These are phyloP conservation scores for Wickerhamiella vanderwaltii DNA, from an alignment of 805 yeast genomes.

Conservation along the genomic window DNA sequence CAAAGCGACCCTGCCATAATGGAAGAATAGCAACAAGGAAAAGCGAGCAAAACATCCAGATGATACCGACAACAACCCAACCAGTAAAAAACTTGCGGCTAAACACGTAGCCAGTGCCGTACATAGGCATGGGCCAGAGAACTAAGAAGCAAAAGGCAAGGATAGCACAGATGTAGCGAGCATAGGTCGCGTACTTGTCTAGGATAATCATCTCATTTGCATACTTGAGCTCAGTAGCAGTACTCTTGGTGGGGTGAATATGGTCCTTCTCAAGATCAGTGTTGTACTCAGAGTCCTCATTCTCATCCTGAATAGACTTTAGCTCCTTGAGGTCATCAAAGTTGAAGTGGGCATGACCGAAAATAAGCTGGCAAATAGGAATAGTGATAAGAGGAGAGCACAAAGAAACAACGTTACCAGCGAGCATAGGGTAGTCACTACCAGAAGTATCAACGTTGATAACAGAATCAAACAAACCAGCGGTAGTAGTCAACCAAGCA, in stretches of 20 bases:
- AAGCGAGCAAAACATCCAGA: constrained; percentile 52
- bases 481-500: constrained; percentile 43
- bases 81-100: constrained; percentile 72
- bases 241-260: background rate
- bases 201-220: constrained; percentile 41
- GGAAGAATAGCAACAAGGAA: constrained; percentile 58
- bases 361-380: constrained; percentile 51
- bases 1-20: constrained; percentile 58
- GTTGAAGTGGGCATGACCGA: constrained; percentile 63
- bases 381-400: constrained; percentile 55
- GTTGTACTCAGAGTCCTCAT: constrained; percentile 16
- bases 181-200: constrained; percentile 46
- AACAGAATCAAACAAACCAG: constrained; percentile 30
- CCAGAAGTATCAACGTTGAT: constrained; percentile 48
- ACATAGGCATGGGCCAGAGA: constrained; percentile 93
- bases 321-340: constrained; percentile 52
- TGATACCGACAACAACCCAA: constrained; percentile 71
- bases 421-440: constrained; percentile 75
- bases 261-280: constrained; percentile 12
- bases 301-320: constrained; percentile 42
- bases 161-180: constrained; percentile 46
- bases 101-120: constrained; percentile 66
- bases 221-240: constrained; percentile 15
- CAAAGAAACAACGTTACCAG: constrained; percentile 77
- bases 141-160: constrained; percentile 54